A percentile compares a stretch with the other conserved stretches of the same genome.
These are phyloP conservation scores for Psidium guajava DNA, from an alignment of 345 rosid species.

Conservation along the genomic window DNA sequence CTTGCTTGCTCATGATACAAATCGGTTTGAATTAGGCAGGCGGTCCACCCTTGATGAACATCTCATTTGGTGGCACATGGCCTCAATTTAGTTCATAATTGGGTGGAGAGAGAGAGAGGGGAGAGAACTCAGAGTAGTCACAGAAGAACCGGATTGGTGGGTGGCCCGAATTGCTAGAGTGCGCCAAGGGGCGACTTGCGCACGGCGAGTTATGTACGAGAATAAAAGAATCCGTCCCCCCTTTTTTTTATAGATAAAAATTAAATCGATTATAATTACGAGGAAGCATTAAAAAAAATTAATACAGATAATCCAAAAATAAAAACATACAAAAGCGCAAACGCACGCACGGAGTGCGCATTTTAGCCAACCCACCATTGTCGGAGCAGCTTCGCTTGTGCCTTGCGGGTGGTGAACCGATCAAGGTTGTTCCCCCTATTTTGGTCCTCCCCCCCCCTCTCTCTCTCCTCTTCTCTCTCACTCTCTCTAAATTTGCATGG, in stretches of 20 bases:
- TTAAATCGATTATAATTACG: not conserved
- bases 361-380: constrained; percentile 1
- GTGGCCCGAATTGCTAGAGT: not conserved
- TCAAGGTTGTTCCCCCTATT: constrained; percentile 1
- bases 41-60: not conserved
- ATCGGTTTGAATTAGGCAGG: not conserved
- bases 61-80: not conserved
- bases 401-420: not conserved
- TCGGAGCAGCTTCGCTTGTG: not conserved
- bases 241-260: not conserved
- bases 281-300: not conserved
- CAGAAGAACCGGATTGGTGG: not conserved
- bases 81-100: not conserved
- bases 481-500: not conserved
- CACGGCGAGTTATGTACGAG: not conserved
- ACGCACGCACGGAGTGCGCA: not conserved
- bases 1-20: too few species aligned
- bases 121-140: not conserved
- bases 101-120: not conserved
- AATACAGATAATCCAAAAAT: too few species aligned
- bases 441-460: not conserved
- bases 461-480: not conserved
- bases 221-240: too few species aligned
- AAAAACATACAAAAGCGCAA: not conserved
- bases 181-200: not conserved